Evolutionary conservation across 371 early-diverging fungal species (phyloP).

Genomic region (Mucor mucedo): DNA sequence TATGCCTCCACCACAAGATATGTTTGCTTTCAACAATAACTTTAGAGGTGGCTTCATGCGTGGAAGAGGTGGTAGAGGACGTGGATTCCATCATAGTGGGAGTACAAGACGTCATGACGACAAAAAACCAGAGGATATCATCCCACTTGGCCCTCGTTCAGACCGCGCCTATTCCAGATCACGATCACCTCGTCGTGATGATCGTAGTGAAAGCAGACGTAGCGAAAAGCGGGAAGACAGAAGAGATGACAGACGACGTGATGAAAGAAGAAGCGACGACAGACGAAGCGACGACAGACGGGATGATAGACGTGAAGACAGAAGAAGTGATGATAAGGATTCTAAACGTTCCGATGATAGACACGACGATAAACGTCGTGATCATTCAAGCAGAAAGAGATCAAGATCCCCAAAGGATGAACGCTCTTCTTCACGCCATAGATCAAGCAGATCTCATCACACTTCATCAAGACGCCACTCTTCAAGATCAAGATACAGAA

Average conservation of each 20-base stretch:
- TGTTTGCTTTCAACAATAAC: conserved; percentile 36
- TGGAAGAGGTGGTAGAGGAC: conserved; percentile 36
- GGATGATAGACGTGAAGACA: not conserved
- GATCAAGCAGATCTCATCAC: conserved; percentile 8
- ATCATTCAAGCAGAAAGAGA: conserved; percentile 9
- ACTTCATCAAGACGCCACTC: conserved; percentile 35
- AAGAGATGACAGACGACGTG: conserved; percentile 18
- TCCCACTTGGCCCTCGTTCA: conserved; percentile 11
- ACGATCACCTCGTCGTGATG: conserved; percentile 16
- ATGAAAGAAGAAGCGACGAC: not conserved
- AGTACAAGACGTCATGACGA: conserved; percentile 21
- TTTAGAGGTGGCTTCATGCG: conserved; percentile 25
- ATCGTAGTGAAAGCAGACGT: conserved; percentile 20
- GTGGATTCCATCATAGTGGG: conserved; percentile 19
- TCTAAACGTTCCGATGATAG: not conserved
- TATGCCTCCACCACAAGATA: conserved; percentile 46
- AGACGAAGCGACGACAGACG: conserved; percentile 14
- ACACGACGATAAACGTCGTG: not conserved
- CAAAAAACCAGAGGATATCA: conserved; percentile 6
- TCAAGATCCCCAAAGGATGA: conserved; percentile 21
- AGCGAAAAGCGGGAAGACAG: conserved; percentile 27
- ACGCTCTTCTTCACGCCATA: conserved; percentile 22
- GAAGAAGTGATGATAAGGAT: conserved; percentile 8
- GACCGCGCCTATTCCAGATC: conserved; percentile 21
- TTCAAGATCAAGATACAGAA: conserved; percentile 34